Conservation (phyloP, 2,329 filamentous ascomycete genomes). For the Didymella segeticola region DNA sequence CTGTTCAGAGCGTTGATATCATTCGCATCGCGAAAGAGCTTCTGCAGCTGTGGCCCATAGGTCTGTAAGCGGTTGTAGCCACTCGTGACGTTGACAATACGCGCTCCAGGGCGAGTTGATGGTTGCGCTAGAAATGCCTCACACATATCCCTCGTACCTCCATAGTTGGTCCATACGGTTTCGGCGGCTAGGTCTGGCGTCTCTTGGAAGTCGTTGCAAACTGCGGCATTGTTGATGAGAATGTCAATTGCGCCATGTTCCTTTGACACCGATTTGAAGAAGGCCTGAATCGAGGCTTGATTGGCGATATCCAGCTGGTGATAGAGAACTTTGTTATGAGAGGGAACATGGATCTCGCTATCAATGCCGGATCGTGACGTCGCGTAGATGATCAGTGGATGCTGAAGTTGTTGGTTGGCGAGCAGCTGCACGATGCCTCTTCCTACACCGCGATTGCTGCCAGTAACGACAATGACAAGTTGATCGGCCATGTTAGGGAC, state of each 20-base stretch:
- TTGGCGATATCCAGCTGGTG: conserved; percentile 21
- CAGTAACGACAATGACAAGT: conserved; percentile 27
- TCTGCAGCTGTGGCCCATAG: conserved; percentile 11
- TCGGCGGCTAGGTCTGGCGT: conserved; percentile 14
- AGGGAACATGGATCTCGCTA: neutral
- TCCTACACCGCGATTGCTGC: conserved; percentile 25
- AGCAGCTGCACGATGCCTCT: conserved; percentile 27
- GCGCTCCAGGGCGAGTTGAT: conserved; percentile 12
- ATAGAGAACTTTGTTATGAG: conserved; percentile 19
- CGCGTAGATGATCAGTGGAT: conserved; percentile 25
- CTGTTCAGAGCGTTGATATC: neutral
- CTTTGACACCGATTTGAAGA: conserved; percentile 12
- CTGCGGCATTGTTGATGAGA: conserved; percentile 29
- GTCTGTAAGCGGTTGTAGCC: conserved; percentile 14
- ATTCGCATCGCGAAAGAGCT: neutral
- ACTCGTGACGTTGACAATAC: conserved; percentile 27
- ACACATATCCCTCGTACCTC: conserved; percentile 24
- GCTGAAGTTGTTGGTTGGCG: conserved; percentile 15
- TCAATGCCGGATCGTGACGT: conserved; percentile 23
- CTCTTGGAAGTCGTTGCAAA: conserved; percentile 21
- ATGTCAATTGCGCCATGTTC: conserved; percentile 19
- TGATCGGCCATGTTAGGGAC: conserved; percentile 20
- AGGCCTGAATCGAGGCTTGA: conserved; percentile 15
- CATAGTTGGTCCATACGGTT: conserved; percentile 23
- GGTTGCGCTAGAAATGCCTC: conserved; percentile 17